These are phyloP conservation scores for Pythium sp. DNA, from an alignment of 352 stramenopile genomes.

Conservation along the genomic window DNA sequence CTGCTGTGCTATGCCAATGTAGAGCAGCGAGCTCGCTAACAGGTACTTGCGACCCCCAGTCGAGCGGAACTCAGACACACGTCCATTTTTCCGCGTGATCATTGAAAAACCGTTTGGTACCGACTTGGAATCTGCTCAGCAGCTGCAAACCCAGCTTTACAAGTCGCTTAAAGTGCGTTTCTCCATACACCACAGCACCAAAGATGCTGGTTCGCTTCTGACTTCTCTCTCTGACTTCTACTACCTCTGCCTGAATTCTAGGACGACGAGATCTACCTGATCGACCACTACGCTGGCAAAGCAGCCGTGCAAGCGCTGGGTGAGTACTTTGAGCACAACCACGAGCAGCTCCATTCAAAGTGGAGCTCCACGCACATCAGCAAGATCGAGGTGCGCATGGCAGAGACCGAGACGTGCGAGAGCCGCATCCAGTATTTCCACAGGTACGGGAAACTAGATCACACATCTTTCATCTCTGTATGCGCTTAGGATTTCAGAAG, in stretches of 20 bases:
- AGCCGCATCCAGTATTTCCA: slow-evolving; percentile 69
- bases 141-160: slow-evolving; percentile 39
- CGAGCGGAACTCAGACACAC: not conserved
- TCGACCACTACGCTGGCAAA: slow-evolving; percentile 88
- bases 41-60: slow-evolving; percentile 25
- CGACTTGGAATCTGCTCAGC: slow-evolving; percentile 46
- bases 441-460: slow-evolving; percentile 22
- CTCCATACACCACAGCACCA: not conserved
- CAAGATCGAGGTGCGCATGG: slow-evolving; percentile 53
- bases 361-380: slow-evolving; percentile 31
- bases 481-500: too few species aligned
- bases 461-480: not conserved
- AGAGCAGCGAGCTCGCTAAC: slow-evolving; percentile 35
- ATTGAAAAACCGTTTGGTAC: slow-evolving; percentile 82
- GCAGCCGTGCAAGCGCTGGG: slow-evolving; percentile 50
- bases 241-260: slow-evolving; percentile 8
- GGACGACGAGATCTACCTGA: slow-evolving; percentile 76
- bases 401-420: slow-evolving; percentile 60
- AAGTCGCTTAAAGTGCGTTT: slow-evolving; percentile 31
- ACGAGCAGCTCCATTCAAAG: slow-evolving; percentile 22
- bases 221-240: not conserved
- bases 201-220: not conserved
- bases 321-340: slow-evolving; percentile 52
- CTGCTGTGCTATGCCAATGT: not conserved
- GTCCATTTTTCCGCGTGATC: slow-evolving; percentile 61